These are phyloP conservation scores for Fusarium keratoplasticum DNA, from an alignment of 2,329 filamentous ascomycete species.

Conservation along the genomic window DNA sequence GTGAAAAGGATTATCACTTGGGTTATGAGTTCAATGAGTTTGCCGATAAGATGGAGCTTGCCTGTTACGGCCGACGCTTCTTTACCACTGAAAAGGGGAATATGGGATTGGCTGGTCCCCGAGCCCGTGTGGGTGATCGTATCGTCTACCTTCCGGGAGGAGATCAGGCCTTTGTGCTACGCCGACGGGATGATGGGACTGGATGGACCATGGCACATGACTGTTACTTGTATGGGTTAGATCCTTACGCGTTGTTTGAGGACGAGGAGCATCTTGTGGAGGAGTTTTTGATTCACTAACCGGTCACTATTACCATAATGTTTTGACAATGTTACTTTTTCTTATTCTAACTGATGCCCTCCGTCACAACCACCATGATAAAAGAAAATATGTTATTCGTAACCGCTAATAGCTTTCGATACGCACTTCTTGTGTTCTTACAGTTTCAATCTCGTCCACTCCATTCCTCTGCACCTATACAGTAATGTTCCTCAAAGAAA, in stretches of 20 bases:
- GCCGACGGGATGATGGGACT: fast-evolving
- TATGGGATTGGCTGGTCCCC: constrained; percentile 4
- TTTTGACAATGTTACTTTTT: not conserved
- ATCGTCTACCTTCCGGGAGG: constrained; percentile 15
- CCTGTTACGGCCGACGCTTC: constrained; percentile 10
- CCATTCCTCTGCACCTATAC: no score
- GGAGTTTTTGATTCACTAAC: not conserved
- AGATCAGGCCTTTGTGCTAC: not conserved
- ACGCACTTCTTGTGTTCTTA: no score
- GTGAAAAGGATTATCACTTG: not conserved
- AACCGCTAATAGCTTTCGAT: not conserved
- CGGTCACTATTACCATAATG: not conserved
- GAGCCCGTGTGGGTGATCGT: not conserved
- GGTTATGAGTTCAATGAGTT: not conserved
- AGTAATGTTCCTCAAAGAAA: no score
- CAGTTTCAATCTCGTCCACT: no score
- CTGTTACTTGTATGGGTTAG: constrained; percentile 17
- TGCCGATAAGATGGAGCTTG: not conserved
- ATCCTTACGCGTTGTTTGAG: constrained; percentile 5
- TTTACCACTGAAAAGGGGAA: constrained; percentile 16
- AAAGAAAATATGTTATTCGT: not conserved
- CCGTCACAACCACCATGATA: not conserved
- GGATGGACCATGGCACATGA: constrained; percentile 12
- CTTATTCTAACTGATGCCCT: not conserved
- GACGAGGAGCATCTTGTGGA: constrained; percentile 9